Base-by-base conservation (phyloP, 148 eudicot species). In the Rhododendron ovatum region DNA sequence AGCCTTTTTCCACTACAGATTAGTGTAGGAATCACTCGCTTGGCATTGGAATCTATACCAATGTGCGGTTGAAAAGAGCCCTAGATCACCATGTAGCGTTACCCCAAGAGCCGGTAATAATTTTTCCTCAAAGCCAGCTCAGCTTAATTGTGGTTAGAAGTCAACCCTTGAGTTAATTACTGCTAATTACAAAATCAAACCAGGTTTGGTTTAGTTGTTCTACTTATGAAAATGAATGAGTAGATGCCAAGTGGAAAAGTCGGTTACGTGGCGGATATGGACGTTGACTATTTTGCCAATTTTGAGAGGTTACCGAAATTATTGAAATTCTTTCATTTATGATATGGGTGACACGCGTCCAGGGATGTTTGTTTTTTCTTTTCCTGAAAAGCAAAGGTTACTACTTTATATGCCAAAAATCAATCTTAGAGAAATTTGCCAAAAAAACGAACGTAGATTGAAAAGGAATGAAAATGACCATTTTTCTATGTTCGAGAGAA, bases 161-260 rank as follows among this genome's bases (percentile, higher is more conserved):
- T 78, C 86, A 87, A 83, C 75, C 81, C 63, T 76, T 45, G 88
- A 45, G 88, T 87, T 87, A 61, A 87, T 3, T 51, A 51, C 57
- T 51, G 0, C 57, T 51, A 50, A 48, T 48, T 48, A 39, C 82
- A n/a, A 74, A 76, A 30, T 5, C 28, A 28, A 30, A 45, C 77
- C 1, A 18, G 35, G 86, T 7, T 83, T 33, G 82, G 76, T 78
- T 85, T 85, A 85, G 14, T 0, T 84, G 11, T 0, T 84, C 11
- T 74, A 7, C 14, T 50, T 28, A 53, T 22, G 5, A 13, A 13
- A 24, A 20, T 57, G n/a, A 39, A 57, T 24, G 37, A 41, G 82
- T 20, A 78, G 26, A 11, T 26, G 86, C 59, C 82, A 76, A 76
- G 51, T 76, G 86, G 81, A 37, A 53, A 47, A 47, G 50, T 22